Conservation (phyloP, 345 rosid species). For the Rhodamnia rubescens region DNA sequence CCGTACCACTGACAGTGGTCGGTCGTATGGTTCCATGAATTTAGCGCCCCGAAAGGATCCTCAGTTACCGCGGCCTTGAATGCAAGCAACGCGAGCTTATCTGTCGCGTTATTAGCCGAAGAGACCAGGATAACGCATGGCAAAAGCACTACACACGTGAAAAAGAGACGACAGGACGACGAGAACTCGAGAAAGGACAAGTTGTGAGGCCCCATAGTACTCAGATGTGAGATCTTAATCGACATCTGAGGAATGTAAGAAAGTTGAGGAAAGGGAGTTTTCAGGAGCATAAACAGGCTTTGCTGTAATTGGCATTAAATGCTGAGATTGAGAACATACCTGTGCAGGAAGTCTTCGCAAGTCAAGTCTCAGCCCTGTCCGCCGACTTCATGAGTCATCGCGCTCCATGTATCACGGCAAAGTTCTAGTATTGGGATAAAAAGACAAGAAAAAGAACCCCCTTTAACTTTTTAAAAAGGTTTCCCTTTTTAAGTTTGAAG, state of each 20-base stretch:
- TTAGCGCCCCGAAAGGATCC: background rate
- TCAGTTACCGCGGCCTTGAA: background rate
- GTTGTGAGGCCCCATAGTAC: too few species aligned
- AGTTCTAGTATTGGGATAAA: background rate
- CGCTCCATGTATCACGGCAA: background rate
- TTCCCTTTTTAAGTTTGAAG: too few species aligned
- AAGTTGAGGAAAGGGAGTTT: too few species aligned
- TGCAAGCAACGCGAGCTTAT: background rate
- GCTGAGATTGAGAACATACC: too few species aligned
- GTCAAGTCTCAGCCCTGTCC: background rate
- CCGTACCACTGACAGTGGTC: background rate
- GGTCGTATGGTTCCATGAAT: background rate
- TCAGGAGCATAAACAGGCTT: too few species aligned
- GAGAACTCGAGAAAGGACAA: too few species aligned
- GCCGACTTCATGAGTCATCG: background rate
- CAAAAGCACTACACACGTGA: background rate
- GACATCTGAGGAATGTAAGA: too few species aligned
- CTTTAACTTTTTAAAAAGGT: too few species aligned
- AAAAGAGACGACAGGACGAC: too few species aligned
- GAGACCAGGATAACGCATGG: background rate
- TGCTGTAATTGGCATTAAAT: too few species aligned
- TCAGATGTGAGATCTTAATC: too few species aligned
- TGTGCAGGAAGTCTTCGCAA: background rate
- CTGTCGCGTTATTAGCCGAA: conserved; percentile 1
- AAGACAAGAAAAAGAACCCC: too few species aligned